These are phyloP conservation scores for Onygena corvina DNA, from an alignment of 2,329 filamentous ascomycete genomes.

Conservation along the genomic window DNA sequence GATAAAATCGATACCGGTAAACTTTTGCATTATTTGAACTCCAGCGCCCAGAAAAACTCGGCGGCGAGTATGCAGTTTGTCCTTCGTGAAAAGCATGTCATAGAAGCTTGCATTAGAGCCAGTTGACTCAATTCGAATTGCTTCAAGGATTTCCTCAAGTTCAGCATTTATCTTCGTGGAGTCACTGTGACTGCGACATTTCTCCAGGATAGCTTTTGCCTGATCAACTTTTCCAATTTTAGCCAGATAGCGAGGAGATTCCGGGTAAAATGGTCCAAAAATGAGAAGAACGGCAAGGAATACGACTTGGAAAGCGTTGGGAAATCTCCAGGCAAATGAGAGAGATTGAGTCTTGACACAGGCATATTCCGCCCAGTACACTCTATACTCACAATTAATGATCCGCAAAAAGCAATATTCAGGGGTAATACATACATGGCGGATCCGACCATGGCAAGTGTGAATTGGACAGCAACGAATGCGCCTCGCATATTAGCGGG, in stretches of 20 bases:
- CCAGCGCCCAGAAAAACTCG: background rate
- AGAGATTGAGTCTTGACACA: background rate
- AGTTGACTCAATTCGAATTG: background rate
- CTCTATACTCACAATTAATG: background rate
- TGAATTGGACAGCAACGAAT: constrained; percentile 1
- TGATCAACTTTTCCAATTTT: background rate
- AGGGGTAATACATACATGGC: background rate
- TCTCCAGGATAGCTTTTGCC: background rate
- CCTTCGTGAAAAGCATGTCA: background rate
- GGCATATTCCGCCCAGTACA: background rate
- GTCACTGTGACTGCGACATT: background rate
- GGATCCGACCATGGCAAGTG: background rate
- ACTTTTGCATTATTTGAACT: constrained; percentile 3
- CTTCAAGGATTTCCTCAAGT: background rate
- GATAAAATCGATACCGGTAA: background rate
- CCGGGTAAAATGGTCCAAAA: constrained; percentile 26
- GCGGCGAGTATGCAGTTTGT: constrained; percentile 1
- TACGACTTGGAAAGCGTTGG: constrained; percentile 38
- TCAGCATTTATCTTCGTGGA: background rate
- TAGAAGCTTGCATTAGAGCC: background rate
- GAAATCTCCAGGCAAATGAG: constrained; percentile 34
- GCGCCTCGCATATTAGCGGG: constrained; percentile 1
- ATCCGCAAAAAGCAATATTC: background rate
- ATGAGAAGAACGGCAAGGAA: constrained; percentile 34
- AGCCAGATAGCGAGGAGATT: constrained; percentile 21